Evolutionary conservation across 2,329 filamentous ascomycete genomes (phyloP).

Genomic region (Beauveria scarabaeidicola): DNA sequence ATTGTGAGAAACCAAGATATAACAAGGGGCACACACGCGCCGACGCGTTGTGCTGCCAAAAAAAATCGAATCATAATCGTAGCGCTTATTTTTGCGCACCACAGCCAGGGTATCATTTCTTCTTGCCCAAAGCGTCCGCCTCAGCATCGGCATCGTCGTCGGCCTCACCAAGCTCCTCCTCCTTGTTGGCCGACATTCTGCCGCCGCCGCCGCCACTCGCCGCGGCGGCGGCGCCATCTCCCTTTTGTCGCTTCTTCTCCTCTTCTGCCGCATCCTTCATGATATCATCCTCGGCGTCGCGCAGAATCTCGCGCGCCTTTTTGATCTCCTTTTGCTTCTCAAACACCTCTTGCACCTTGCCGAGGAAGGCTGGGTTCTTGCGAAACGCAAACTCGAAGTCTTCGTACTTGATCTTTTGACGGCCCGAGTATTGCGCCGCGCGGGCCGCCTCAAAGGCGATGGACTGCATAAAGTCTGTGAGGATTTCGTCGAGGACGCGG

Average conservation of each 20-base stretch:
- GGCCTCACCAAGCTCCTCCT: slow-evolving; percentile 44
- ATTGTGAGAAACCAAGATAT: not conserved
- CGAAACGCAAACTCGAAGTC: slow-evolving; percentile 94
- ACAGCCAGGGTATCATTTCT: slow-evolving; percentile 19
- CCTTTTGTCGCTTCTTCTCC: slow-evolving; percentile 29
- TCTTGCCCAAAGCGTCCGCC: slow-evolving; percentile 32
- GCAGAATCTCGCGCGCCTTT: slow-evolving; percentile 67
- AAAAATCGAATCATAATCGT: not conserved
- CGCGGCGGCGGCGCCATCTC: slow-evolving; percentile 9
- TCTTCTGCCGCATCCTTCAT: slow-evolving; percentile 43
- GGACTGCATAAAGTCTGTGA: slow-evolving; percentile 94
- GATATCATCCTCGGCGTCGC: slow-evolving; percentile 55
- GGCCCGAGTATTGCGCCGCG: slow-evolving; percentile 74
- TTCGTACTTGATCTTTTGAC: slow-evolving; percentile 96
- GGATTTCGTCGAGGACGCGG: slow-evolving; percentile 83
- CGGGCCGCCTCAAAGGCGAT: slow-evolving; percentile 84
- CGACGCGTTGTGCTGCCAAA: not conserved
- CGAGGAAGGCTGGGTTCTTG: slow-evolving; percentile 75
- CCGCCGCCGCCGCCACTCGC: not conserved
- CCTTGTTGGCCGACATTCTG: slow-evolving; percentile 24
- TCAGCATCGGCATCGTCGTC: slow-evolving; percentile 41
- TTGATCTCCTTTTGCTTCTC: slow-evolving; percentile 84
- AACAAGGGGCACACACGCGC: not conserved
- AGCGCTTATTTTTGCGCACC: not conserved
- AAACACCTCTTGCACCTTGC: slow-evolving; percentile 81